Percentiles rank a stretch among this genome's conserved stretches.
phyloP scores from a whole-genome alignment of 176 grass and related monocot genomes.

The Oryza glumipatula region DNA sequence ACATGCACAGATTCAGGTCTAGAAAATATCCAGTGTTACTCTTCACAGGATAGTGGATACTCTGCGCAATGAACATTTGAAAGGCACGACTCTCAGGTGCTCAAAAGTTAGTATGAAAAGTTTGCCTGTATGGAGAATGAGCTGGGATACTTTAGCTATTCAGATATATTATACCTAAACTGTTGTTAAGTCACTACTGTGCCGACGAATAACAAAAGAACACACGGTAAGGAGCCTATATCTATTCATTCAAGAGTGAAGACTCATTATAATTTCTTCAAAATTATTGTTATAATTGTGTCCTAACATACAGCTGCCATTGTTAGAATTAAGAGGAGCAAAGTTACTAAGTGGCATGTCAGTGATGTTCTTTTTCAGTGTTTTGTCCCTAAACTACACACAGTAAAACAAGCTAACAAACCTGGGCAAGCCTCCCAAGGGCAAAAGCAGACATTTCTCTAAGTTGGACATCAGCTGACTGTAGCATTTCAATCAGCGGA shows the following conservation, averaged over 20 bases:
- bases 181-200: background rate
- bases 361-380: conserved; percentile 4
- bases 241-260: background rate
- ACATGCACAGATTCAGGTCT: conserved; percentile 5
- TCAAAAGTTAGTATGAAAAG: background rate
- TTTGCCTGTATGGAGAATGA: background rate
- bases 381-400: conserved; percentile 21
- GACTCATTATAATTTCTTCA: background rate
- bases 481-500: conserved; percentile 97
- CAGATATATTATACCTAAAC: background rate
- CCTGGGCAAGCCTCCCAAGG: conserved; percentile 98
- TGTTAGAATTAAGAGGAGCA: background rate
- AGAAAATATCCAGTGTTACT: conserved; percentile 3
- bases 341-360: conserved; percentile 4
- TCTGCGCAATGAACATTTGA: conserved; percentile 10
- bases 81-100: conserved; percentile 6
- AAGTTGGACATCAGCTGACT: conserved; percentile 91
- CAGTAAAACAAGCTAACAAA: conserved; percentile 34
- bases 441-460: conserved; percentile 99
- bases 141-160: background rate
- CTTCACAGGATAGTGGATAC: conserved; percentile 2
- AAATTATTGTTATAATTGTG: background rate
- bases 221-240: background rate
- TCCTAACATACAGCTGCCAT: background rate
- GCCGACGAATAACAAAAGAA: background rate